These are phyloP conservation scores for Curvularia sp. DNA, from an alignment of 2,329 filamentous ascomycete species.

Conservation along the genomic window DNA sequence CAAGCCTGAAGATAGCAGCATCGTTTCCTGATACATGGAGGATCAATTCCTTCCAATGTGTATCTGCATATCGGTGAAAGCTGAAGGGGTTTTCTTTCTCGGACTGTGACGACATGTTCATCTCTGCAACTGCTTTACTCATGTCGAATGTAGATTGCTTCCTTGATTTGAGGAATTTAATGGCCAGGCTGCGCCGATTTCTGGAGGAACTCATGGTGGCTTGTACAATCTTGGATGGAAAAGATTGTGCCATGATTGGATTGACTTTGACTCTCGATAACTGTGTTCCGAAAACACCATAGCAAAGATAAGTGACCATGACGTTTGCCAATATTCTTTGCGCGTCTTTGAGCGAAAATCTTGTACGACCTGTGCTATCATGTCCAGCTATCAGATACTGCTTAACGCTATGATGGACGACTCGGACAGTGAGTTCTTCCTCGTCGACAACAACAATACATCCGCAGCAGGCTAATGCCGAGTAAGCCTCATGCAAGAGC, in stretches of 20 bases:
- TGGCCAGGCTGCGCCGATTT: slow-evolving; percentile 14
- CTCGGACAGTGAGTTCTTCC: slow-evolving; percentile 31
- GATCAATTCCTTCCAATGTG: slow-evolving; percentile 22
- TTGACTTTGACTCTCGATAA: slow-evolving; percentile 12
- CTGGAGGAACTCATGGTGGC: slow-evolving; percentile 13
- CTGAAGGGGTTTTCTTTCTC: slow-evolving; percentile 5
- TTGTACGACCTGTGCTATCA: not conserved
- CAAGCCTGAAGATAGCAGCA: slow-evolving; percentile 11
- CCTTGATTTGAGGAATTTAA: slow-evolving; percentile 20
- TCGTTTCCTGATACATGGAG: slow-evolving; percentile 17
- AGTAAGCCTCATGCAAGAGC: slow-evolving; percentile 26
- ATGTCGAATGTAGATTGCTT: slow-evolving; percentile 19
- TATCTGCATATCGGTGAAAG: slow-evolving; percentile 25
- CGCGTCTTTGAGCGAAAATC: slow-evolving; percentile 11
- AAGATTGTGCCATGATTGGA: slow-evolving; percentile 12
- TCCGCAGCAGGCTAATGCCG: slow-evolving; percentile 31
- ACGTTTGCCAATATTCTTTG: slow-evolving; percentile 24
- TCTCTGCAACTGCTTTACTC: slow-evolving; percentile 19
- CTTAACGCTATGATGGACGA: slow-evolving; percentile 32
- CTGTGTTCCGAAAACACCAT: slow-evolving; percentile 29
- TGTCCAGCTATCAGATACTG: slow-evolving; percentile 23
- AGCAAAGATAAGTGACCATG: slow-evolving; percentile 32
- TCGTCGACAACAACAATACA: slow-evolving; percentile 34
- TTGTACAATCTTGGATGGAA: slow-evolving; percentile 15
- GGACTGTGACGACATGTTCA: not conserved